Base-by-base conservation (phyloP, 2,329 filamentous ascomycete genomes). In the Diplodia corticola region DNA sequence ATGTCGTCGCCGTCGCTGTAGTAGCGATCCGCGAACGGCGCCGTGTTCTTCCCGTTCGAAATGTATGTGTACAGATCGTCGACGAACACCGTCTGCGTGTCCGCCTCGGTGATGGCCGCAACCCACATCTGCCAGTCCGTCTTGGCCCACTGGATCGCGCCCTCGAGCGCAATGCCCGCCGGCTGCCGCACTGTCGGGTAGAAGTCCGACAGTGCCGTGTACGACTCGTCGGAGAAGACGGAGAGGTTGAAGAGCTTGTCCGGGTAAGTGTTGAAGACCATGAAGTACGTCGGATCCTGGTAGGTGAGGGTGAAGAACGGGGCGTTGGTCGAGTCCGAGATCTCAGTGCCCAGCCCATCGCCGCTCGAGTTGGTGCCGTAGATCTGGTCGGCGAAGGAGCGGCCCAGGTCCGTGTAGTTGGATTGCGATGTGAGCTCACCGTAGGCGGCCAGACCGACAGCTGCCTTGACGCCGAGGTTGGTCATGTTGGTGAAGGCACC, bases 391-490 rank as follows among this genome's bases (percentile, higher is more conserved):
- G 64, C 64, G 46, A 79, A 78, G 4, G 74, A 67, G 12, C 75
- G 69, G 2, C 76, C 80, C 46, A 74, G 71, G 4, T 69, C 69
- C 2, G 77, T 77, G 68, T 82, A 82, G 53, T 76, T 75, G 0
- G 63, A 64, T 17, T 77, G 66, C 2, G 75, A 75, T 20, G 76
- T 78, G 40, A 83, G 69, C 48, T 74, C 69, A 12, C 80, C 79
- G 65, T 79, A 82, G 17, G 81, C 80, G 37, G 77, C 78, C n/a
- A 84, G 74, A 0, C 77, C 81, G 7, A 84, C 77, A 5, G 80
- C 80, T 3, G 80, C 77, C 69, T 83, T 83, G 69, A 83, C 78
- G 5, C 80, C 80, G 3, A 83, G 75, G 64, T 80, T 80, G 6
- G 81, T 83, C 68, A 82, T 78, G 59, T 83, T 82, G 10, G 77